phyloP scores from a whole-genome alignment of 116 monocot genomes.

The Papilionanthe hybrid region DNA sequence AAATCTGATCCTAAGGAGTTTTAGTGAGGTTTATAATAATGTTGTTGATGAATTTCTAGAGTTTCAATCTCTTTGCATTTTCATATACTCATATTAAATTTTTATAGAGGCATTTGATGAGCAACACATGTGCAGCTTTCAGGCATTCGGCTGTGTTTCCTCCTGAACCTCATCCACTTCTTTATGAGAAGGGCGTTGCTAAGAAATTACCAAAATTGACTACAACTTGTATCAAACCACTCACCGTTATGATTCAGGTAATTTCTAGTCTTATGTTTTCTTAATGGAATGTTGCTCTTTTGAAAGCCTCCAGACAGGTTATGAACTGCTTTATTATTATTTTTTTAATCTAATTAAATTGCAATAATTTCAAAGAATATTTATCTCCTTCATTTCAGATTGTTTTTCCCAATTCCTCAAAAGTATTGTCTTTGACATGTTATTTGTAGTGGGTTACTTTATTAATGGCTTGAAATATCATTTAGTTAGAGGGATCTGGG shows the following conservation, averaged over 20 bases:
- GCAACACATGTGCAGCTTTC: constrained; percentile 42
- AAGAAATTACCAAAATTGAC: constrained; percentile 34
- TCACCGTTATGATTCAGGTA: constrained; percentile 96
- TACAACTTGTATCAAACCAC: constrained; percentile 57
- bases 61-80: not conserved
- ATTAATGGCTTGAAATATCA: constrained; percentile 5
- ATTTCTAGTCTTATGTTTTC: not conserved
- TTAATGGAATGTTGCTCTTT: not conserved
- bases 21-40: not conserved
- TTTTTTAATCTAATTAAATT: not conserved
- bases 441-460: constrained; percentile 1
- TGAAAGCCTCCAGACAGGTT: not conserved
- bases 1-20: not conserved
- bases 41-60: not conserved
- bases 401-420: not conserved
- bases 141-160: constrained; percentile 79
- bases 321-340: not conserved
- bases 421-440: not conserved
- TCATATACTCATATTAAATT: not conserved
- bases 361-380: not conserved
- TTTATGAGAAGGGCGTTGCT: constrained; percentile 42
- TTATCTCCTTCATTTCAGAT: not conserved
- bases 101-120: not conserved
- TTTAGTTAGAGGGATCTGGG: constrained; percentile 88
- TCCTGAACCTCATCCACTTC: constrained; percentile 82